A percentile compares a stretch with the other conserved stretches of the same genome.
Conservation (phyloP, 352 stramenopile species). For the Phytophthora vignae region DNA sequence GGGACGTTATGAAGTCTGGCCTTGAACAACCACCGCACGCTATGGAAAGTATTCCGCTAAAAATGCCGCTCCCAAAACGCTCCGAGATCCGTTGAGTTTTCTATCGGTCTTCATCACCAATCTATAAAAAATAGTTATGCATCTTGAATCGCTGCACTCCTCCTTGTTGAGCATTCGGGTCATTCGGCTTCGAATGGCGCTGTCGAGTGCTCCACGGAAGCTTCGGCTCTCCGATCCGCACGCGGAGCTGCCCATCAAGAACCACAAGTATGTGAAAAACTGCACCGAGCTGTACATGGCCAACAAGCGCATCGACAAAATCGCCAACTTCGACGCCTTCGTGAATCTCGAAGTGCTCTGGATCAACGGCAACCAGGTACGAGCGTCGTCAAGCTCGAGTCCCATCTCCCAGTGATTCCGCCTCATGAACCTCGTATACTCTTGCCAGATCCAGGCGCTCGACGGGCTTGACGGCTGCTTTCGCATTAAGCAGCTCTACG, state of each 20-base stretch:
- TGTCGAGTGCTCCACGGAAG: conserved; percentile 18
- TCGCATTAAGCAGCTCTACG: conserved; percentile 90
- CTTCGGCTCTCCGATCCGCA: conserved; percentile 69
- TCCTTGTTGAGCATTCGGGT: not conserved
- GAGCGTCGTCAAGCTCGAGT: not conserved
- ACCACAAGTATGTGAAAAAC: conserved; percentile 92
- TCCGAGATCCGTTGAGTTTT: not conserved
- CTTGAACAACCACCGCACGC: not conserved
- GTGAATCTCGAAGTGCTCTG: conserved; percentile 91
- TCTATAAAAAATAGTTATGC: conserved; percentile 23
- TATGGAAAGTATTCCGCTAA: conserved; percentile 24
- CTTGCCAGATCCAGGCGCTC: conserved; percentile 58
- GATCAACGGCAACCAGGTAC: conserved; percentile 89
- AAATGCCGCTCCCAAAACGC: conserved; percentile 3
- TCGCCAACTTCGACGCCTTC: conserved; percentile 88
- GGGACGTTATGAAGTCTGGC: not conserved
- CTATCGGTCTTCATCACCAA: not conserved
- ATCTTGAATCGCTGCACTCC: not conserved
- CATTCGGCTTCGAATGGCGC: conserved; percentile 15
- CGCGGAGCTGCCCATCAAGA: conserved; percentile 85
- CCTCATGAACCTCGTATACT: not conserved
- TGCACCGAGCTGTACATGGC: conserved; percentile 90
- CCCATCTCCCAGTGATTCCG: not conserved
- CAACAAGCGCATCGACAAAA: conserved; percentile 76
- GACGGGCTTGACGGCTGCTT: conserved; percentile 84